Evolutionary conservation across 2,329 filamentous ascomycete species (phyloP).

Genomic region (Daldinia sp.): DNA sequence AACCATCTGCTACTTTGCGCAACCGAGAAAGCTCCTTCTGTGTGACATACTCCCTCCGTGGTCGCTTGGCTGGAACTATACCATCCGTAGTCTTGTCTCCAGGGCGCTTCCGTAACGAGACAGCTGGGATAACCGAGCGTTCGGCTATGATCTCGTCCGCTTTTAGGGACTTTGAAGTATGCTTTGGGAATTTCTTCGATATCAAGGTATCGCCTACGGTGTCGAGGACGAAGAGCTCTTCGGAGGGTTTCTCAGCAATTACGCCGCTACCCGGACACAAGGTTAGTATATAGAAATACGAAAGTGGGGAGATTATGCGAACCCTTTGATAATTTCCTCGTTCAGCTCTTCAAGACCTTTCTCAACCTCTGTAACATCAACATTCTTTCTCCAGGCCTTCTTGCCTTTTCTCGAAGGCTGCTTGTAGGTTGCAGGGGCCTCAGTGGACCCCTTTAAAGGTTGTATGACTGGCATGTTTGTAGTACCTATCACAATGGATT

Average conservation of each 20-base stretch:
- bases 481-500: too few species aligned
- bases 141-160: slow-evolving; percentile 90
- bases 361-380: slow-evolving; percentile 88
- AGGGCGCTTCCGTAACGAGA: slow-evolving; percentile 80
- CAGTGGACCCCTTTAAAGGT: slow-evolving; percentile 56
- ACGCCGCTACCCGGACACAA: slow-evolving; percentile 69
- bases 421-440: slow-evolving; percentile 80
- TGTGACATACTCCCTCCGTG: slow-evolving; percentile 80
- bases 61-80: slow-evolving; percentile 76
- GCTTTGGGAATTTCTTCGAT: slow-evolving; percentile 69
- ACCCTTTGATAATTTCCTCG: slow-evolving; percentile 92
- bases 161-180: slow-evolving; percentile 80
- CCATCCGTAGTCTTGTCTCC: slow-evolving; percentile 76
- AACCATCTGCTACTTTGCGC: slow-evolving; percentile 79
- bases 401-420: slow-evolving; percentile 97
- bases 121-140: slow-evolving; percentile 81
- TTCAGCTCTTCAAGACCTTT: slow-evolving; percentile 83
- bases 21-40: slow-evolving; percentile 84
- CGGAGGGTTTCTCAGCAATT: slow-evolving; percentile 81
- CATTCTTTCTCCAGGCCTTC: slow-evolving; percentile 98
- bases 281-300: slow-evolving; percentile 13
- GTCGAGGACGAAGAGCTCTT: slow-evolving; percentile 87
- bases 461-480: slow-evolving; percentile 62
- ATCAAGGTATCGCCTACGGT: slow-evolving; percentile 73
- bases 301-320: slow-evolving; percentile 41